A percentile compares a stretch with the other conserved stretches of the same genome.
These are phyloP conservation scores for Arthrobotrys megalospora DNA, from an alignment of 2,329 filamentous ascomycete genomes.

Conservation along the genomic window DNA sequence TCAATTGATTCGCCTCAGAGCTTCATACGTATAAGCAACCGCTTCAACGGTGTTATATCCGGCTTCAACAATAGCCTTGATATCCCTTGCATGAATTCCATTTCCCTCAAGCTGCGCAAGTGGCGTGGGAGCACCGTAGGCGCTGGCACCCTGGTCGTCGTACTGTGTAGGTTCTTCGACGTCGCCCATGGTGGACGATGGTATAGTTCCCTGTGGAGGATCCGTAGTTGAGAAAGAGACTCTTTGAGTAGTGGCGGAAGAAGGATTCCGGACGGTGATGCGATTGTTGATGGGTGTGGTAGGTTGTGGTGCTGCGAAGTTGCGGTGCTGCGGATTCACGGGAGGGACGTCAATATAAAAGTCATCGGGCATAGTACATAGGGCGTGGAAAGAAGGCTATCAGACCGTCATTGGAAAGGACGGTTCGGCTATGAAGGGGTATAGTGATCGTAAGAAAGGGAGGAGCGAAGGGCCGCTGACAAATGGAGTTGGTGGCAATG, in stretches of 20 bases:
- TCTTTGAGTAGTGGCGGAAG: constrained; percentile 52
- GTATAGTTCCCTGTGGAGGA: constrained; percentile 45
- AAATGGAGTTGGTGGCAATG: constrained; percentile 43
- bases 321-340: constrained; percentile 50
- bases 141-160: constrained; percentile 77
- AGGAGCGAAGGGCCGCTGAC: constrained; percentile 39
- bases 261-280: constrained; percentile 38
- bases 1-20: background rate
- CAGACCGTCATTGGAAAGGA: constrained; percentile 22
- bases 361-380: constrained; percentile 60
- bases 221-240: constrained; percentile 47
- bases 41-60: constrained; percentile 96
- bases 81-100: constrained; percentile 75
- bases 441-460: constrained; percentile 8
- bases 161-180: constrained; percentile 77
- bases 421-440: background rate
- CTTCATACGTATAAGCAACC: constrained; percentile 86
- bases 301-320: constrained; percentile 28
- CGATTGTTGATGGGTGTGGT: constrained; percentile 9
- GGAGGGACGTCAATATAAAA: constrained; percentile 61
- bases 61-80: constrained; percentile 90
- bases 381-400: constrained; percentile 17
- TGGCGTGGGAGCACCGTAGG: constrained; percentile 93
- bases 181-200: constrained; percentile 64
- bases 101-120: constrained; percentile 82